Percentiles rank a stretch among this genome's conserved stretches.
Evolutionary conservation across 140 eudicot species (phyloP).

Genomic region (Bidens hawaiensis): DNA sequence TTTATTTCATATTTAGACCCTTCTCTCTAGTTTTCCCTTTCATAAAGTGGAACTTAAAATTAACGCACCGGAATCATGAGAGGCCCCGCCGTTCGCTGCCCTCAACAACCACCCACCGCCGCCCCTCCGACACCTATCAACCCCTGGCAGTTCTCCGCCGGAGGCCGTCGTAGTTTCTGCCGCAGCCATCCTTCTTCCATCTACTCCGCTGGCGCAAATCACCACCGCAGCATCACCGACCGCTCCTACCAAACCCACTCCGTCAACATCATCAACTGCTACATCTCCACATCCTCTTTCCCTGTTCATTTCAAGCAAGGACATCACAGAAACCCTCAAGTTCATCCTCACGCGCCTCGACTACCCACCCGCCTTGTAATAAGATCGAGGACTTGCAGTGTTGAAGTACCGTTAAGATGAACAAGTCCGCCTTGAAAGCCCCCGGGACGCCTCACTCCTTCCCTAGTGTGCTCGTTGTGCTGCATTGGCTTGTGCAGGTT

Average conservation of each 20-base stretch:
- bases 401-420: conserved; percentile 56
- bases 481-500: conserved; percentile 80
- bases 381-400: conserved; percentile 48
- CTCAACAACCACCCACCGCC: conserved; percentile 40
- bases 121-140: conserved; percentile 54
- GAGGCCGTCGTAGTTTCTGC: conserved; percentile 61
- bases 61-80: too few species aligned
- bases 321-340: conserved; percentile 60
- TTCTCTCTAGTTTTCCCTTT: too few species aligned
- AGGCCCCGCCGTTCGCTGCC: conserved; percentile 32
- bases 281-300: conserved; percentile 45
- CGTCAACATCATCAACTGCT: conserved; percentile 52
- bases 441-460: conserved; percentile 85
- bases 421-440: conserved; percentile 62
- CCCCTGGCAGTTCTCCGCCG: conserved; percentile 46
- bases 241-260: conserved; percentile 49
- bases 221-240: conserved; percentile 46
- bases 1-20: too few species aligned
- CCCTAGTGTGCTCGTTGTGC: conserved; percentile 61
- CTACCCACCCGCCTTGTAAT: conserved; percentile 17
- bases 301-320: conserved; percentile 47
- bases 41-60: too few species aligned
- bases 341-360: conserved; percentile 51
- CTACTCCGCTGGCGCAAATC: conserved; percentile 32
- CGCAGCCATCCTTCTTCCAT: conserved; percentile 70